phyloP scores from a whole-genome alignment of 345 rosid species.

The Citropsis articulata region DNA sequence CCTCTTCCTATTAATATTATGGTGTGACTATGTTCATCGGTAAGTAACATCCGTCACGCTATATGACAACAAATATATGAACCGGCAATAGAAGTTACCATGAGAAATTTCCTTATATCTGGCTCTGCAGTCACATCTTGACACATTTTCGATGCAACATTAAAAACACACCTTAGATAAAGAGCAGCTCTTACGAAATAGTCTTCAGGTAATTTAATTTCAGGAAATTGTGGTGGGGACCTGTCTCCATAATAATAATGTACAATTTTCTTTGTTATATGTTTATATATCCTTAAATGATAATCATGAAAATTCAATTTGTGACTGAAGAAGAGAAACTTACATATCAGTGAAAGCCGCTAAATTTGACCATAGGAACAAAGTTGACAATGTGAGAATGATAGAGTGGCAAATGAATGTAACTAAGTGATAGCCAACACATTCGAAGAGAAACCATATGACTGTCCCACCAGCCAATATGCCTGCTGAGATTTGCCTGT shows the following conservation, averaged over 20 bases:
- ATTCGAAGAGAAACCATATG: constrained; percentile 48
- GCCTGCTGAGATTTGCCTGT: constrained; percentile 42
- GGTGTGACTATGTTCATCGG: too few species aligned
- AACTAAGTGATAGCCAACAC: constrained; percentile 43
- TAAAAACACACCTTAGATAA: constrained; percentile 33
- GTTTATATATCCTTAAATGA: neutral
- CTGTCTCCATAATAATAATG: neutral
- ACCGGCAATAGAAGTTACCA: constrained; percentile 13
- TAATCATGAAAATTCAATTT: too few species aligned
- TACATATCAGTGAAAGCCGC: constrained; percentile 38
- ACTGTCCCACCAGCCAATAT: constrained; percentile 40
- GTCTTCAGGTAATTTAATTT: constrained; percentile 32
- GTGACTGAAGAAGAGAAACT: neutral
- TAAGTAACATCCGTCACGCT: too few species aligned
- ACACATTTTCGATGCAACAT: constrained; percentile 21
- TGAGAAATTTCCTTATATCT: constrained; percentile 39
- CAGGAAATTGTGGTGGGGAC: constrained; percentile 39
- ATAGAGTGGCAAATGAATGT: constrained; percentile 40
- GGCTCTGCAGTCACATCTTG: constrained; percentile 40
- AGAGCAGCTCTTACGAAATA: constrained; percentile 26
- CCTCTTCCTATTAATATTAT: neutral
- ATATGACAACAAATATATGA: too few species aligned
- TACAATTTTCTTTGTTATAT: too few species aligned
- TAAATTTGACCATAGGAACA: constrained; percentile 47
- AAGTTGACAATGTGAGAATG: constrained; percentile 29